Percentiles rank a stretch among this genome's conserved stretches.
Conservation (phyloP, 2,329 filamentous ascomycete genomes). For the Diaporthe sp. region DNA sequence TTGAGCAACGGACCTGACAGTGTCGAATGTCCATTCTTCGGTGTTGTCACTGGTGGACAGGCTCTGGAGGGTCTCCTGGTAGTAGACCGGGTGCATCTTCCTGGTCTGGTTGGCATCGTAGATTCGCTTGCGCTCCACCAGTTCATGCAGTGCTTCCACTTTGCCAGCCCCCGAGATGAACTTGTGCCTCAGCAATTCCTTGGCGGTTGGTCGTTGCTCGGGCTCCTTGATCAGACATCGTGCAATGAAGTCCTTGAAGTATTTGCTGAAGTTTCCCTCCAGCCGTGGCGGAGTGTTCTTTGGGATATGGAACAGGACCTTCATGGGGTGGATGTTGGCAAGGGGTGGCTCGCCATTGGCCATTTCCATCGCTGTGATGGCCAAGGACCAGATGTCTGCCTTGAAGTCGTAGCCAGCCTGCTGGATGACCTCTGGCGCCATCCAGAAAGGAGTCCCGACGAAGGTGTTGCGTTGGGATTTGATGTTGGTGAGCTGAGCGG, state of each 20-base stretch:
- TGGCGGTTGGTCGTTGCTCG: constrained; percentile 85
- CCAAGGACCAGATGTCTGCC: constrained; percentile 93
- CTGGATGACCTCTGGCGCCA: constrained; percentile 95
- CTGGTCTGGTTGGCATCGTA: constrained; percentile 82
- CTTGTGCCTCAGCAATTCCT: constrained; percentile 87
- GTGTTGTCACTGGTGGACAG: constrained; percentile 77
- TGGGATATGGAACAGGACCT: constrained; percentile 91
- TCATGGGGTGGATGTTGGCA: constrained; percentile 90
- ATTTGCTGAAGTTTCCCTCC: constrained; percentile 87
- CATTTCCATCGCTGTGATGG: constrained; percentile 92
- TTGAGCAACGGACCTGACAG: constrained; percentile 79
- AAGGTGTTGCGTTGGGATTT: constrained; percentile 98
- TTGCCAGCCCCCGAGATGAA: constrained; percentile 92
- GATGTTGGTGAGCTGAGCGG: constrained; percentile 95
- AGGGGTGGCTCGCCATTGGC: constrained; percentile 91
- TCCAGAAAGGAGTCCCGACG: constrained; percentile 97
- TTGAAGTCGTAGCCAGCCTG: constrained; percentile 88
- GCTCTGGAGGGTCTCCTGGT: constrained; percentile 89
- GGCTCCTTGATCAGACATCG: constrained; percentile 94
- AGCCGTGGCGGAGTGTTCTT: constrained; percentile 88
- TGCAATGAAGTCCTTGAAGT: constrained; percentile 94
- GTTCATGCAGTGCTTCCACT: constrained; percentile 87
- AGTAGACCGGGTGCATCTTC: constrained; percentile 83
- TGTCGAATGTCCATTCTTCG: constrained; percentile 97
- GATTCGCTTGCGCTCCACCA: constrained; percentile 86